Evolutionary conservation across 805 yeast species (phyloP).

Genomic region (Barnettozyma sp.): DNA sequence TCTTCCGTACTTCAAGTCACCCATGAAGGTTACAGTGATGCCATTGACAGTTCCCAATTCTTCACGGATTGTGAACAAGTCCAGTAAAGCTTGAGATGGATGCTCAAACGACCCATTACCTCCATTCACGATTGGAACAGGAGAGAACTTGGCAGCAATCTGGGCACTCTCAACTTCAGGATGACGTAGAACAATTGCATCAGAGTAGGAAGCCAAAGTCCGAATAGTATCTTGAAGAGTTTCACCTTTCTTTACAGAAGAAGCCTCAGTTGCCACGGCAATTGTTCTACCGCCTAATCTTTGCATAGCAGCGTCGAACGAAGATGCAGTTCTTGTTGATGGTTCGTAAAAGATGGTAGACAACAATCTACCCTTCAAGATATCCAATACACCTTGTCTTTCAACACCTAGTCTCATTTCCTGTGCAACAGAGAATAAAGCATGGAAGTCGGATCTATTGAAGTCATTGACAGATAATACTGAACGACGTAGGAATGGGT

Average conservation of each 20-base stretch:
- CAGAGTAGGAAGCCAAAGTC: constrained; percentile 90
- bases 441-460: constrained; percentile 82
- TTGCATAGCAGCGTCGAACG: constrained; percentile 99
- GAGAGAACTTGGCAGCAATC: constrained; percentile 92
- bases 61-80: constrained; percentile 95
- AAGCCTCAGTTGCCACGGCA: constrained; percentile 72
- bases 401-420: constrained; percentile 96
- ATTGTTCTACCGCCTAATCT: constrained; percentile 97
- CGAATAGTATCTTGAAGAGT: constrained; percentile 95
- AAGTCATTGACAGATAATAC: constrained; percentile 85
- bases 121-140: constrained; percentile 95
- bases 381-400: constrained; percentile 89
- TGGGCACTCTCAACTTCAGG: constrained; percentile 89
- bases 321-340: constrained; percentile 92
- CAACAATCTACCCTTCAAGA: constrained; percentile 82
- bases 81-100: constrained; percentile 97
- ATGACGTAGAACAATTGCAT: constrained; percentile 95
- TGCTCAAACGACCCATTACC: constrained; percentile 98
- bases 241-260: constrained; percentile 98
- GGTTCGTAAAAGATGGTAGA: constrained; percentile 98
- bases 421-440: constrained; percentile 93
- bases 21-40: constrained; percentile 96
- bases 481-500: constrained; percentile 85
- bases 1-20: constrained; percentile 96
- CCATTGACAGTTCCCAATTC: constrained; percentile 98